A percentile compares a stretch with the other conserved stretches of the same genome.
phyloP scores from a whole-genome alignment of 371 early-diverging fungal genomes.

The Actinomortierella ambigua region DNA sequence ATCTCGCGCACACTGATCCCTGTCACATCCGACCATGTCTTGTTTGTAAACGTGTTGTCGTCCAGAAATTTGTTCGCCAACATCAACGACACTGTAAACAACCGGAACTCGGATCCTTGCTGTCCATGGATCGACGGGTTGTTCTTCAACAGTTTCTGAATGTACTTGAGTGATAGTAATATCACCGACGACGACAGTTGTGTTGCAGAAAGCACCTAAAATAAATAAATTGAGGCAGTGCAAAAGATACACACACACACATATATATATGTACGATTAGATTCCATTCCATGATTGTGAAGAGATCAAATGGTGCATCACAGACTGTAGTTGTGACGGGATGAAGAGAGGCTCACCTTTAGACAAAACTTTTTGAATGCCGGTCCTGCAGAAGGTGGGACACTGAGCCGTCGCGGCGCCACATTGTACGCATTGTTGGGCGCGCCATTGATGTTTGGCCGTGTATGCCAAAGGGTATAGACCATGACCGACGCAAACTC shows the following conservation, averaged over 20 bases:
- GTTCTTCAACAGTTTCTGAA: constrained; percentile 62
- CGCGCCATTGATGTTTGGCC: constrained; percentile 48
- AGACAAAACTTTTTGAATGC: constrained; percentile 63
- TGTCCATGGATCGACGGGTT: constrained; percentile 69
- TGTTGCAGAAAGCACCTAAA: constrained; percentile 58
- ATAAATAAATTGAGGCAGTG: background rate
- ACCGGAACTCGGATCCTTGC: constrained; percentile 76
- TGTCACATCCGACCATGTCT: constrained; percentile 73
- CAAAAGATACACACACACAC: background rate
- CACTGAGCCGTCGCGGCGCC: constrained; percentile 46
- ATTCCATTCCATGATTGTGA: too few relatives aligned
- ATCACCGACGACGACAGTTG: constrained; percentile 69
- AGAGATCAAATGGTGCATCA: too few relatives aligned
- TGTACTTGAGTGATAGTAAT: constrained; percentile 63
- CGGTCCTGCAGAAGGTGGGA: constrained; percentile 54
- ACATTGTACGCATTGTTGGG: constrained; percentile 44
- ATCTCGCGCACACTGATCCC: constrained; percentile 68
- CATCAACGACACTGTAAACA: constrained; percentile 83
- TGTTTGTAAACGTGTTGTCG: constrained; percentile 74
- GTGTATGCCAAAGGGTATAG: constrained; percentile 68
- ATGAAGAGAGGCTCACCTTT: too few relatives aligned
- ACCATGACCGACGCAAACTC: constrained; percentile 73
- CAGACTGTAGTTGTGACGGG: too few relatives aligned
- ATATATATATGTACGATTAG: background rate
- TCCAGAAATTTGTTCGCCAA: constrained; percentile 71